Evolutionary conservation across 1,284 basidiomycete species (phyloP).

Genomic region (Tilletiaria anomala): DNA sequence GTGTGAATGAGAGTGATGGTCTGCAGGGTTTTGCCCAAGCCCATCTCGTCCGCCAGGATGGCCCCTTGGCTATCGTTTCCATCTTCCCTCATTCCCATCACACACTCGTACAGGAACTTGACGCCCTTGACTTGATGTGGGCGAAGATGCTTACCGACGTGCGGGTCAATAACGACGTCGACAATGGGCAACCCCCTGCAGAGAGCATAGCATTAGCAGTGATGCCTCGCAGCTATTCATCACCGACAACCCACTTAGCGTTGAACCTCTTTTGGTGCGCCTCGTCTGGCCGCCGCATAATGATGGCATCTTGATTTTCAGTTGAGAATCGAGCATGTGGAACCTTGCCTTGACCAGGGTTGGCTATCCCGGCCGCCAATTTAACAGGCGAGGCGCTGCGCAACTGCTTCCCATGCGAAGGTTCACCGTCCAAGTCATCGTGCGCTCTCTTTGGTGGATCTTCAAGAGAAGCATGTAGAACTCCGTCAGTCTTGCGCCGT

Average conservation of each 20-base stretch:
- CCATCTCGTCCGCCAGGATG: conserved; percentile 99
- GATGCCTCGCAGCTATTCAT: not conserved
- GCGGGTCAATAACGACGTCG: conserved; percentile 79
- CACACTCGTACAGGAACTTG: conserved; percentile 92
- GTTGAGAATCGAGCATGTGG: conserved; percentile 22
- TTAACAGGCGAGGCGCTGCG: not conserved
- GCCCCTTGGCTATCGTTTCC: conserved; percentile 63
- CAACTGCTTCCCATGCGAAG: not conserved
- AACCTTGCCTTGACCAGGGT: conserved; percentile 10
- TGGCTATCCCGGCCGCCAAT: conserved; percentile 4
- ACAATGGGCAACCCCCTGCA: conserved; percentile 12
- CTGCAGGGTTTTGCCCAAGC: conserved; percentile 40
- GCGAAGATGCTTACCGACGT: conserved; percentile 67
- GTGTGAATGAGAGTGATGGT: conserved; percentile 34
- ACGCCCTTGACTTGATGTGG: conserved; percentile 98
- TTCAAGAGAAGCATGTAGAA: conserved; percentile 6
- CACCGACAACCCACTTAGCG: conserved; percentile 48
- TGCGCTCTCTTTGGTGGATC: not conserved
- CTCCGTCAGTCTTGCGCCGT: conserved; percentile 1
- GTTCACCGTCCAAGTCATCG: not conserved
- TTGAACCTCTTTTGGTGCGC: conserved; percentile 57
- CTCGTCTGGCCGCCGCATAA: conserved; percentile 66
- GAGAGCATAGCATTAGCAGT: not conserved
- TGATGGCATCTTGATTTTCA: conserved; percentile 51
- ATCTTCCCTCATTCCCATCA: conserved; percentile 80